A percentile compares a stretch with the other conserved stretches of the same genome.
Conservation (phyloP, 2,329 filamentous ascomycete genomes). For the Helicocarpus griseus region DNA sequence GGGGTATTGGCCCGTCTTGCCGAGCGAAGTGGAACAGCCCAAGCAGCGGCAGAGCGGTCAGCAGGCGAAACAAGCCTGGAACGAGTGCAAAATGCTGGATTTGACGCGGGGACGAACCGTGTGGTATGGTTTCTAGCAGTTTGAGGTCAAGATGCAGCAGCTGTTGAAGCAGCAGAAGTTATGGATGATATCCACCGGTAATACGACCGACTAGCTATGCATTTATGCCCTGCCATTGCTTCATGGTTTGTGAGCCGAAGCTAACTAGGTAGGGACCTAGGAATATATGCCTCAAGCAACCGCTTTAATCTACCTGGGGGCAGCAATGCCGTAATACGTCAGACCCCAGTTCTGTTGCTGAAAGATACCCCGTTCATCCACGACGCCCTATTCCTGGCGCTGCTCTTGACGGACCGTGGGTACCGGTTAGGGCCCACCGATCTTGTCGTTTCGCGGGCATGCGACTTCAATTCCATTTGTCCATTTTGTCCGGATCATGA, state of each 20-base stretch:
- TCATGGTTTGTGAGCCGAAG: too few species aligned
- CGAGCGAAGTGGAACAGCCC: background rate
- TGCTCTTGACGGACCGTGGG: conserved; percentile 1
- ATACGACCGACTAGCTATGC: too few species aligned
- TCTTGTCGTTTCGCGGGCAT: background rate
- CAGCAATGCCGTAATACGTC: background rate
- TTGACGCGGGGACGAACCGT: too few species aligned
- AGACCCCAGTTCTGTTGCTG: background rate
- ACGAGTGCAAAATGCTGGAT: background rate
- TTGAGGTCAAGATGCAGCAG: too few species aligned
- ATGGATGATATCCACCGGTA: too few species aligned
- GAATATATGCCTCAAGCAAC: background rate
- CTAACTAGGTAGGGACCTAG: too few species aligned
- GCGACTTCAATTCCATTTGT: too few species aligned
- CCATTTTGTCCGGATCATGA: too few species aligned
- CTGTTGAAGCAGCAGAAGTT: too few species aligned
- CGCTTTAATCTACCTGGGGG: background rate
- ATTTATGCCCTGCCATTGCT: too few species aligned
- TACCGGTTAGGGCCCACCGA: conserved; percentile 3
- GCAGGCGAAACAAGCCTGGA: too few species aligned
- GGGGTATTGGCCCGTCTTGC: conserved; percentile 5
- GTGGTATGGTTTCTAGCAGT: too few species aligned
- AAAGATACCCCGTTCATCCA: background rate
- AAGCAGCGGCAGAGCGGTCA: background rate
- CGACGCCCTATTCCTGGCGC: background rate